phyloP scores from a whole-genome alignment of 306 rosid species.

The Sesbania bispinosa region DNA sequence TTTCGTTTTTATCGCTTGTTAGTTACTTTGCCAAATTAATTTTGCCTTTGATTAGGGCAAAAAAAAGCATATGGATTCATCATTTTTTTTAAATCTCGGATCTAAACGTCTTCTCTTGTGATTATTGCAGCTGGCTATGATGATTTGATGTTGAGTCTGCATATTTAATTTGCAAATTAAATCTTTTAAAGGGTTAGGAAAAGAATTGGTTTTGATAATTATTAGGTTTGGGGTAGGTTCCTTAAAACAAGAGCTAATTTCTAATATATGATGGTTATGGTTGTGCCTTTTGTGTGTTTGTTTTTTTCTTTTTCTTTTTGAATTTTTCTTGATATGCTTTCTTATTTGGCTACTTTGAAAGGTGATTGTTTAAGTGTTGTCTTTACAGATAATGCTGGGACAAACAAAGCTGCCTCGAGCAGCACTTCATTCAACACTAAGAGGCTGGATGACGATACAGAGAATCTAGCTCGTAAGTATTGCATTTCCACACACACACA shows the following conservation, averaged over 20 bases:
- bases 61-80: not conserved
- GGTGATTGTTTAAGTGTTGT: slow-evolving; percentile 1
- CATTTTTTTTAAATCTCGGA: not conserved
- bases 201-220: not conserved
- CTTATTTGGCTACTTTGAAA: not conserved
- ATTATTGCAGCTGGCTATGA: not conserved
- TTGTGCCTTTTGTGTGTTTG: not conserved
- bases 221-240: not conserved
- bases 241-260: not conserved
- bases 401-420: slow-evolving; percentile 85
- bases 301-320: no score
- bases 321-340: not conserved
- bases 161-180: not conserved
- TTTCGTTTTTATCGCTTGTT: not conserved
- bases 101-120: not conserved
- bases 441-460: slow-evolving; percentile 87
- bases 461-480: slow-evolving; percentile 71
- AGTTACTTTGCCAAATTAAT: not conserved
- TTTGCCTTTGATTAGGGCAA: not conserved
- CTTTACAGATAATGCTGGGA: slow-evolving; percentile 46
- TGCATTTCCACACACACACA: not conserved
- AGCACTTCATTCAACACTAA: slow-evolving; percentile 79
- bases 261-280: not conserved
- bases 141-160: not conserved
- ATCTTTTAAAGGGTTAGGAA: slow-evolving; percentile 18